These are phyloP conservation scores for Dichotomocladium elegans DNA, from an alignment of 371 early-diverging fungal genomes.

Conservation along the genomic window DNA sequence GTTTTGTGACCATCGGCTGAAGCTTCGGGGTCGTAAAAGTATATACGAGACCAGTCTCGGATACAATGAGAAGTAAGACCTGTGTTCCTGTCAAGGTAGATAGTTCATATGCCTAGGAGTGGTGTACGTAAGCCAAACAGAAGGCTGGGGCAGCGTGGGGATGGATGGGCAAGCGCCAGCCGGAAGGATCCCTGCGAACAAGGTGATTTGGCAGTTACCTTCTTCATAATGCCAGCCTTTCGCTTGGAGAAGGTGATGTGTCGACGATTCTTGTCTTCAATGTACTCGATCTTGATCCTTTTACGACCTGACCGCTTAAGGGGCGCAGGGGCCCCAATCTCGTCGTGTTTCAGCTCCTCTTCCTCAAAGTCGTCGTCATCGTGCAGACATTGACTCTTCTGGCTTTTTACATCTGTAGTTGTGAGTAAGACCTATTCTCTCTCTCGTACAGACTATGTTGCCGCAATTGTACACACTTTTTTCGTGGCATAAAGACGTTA, in stretches of 20 bases:
- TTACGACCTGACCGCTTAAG: constrained; percentile 76
- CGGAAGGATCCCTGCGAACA: too few relatives aligned
- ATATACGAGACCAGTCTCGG: constrained; percentile 97
- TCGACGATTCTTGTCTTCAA: constrained; percentile 91
- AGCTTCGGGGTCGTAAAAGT: constrained; percentile 98
- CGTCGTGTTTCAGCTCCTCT: constrained; percentile 23
- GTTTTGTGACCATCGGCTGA: constrained; percentile 87
- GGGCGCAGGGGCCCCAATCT: constrained; percentile 59
- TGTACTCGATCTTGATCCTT: constrained; percentile 96
- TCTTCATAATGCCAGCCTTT: constrained; percentile 99
- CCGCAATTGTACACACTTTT: neutral
- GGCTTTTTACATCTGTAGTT: neutral
- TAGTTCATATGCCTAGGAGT: constrained; percentile 92
- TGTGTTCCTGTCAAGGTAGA: constrained; percentile 97
- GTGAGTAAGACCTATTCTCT: too few relatives aligned
- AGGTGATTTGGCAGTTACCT: constrained; percentile 43
- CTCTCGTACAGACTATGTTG: too few relatives aligned
- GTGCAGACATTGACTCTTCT: neutral
- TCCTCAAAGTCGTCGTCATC: neutral
- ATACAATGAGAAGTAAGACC: constrained; percentile 94
- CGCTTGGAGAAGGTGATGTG: constrained; percentile 98
- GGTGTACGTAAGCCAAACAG: neutral
- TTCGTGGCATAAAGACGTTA: neutral
- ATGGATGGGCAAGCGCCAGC: too few relatives aligned
- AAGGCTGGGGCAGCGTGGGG: too few relatives aligned